A percentile compares a stretch with the other conserved stretches of the same genome.
Conservation (phyloP, 495 filamentous ascomycete species). For the Hyaloscypha finlandica region DNA sequence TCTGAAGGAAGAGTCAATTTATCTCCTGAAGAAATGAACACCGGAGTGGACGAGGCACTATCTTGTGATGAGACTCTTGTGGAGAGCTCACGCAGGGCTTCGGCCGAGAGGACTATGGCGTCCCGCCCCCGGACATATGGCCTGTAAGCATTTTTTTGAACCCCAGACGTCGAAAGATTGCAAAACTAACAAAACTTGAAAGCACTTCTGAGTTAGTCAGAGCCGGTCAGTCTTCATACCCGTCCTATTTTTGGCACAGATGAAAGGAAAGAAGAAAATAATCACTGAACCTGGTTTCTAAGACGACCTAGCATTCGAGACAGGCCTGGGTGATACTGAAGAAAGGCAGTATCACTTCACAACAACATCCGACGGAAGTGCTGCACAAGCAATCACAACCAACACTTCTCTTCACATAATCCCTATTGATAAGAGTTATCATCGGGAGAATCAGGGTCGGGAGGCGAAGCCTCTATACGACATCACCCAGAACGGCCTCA, state of each 20-base stretch:
- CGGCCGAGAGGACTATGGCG: constrained; percentile 9
- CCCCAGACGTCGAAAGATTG: neutral
- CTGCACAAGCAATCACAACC: constrained; percentile 3
- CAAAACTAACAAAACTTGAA: constrained; percentile 5
- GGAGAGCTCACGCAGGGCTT: constrained; percentile 3
- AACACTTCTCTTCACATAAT: constrained; percentile 10
- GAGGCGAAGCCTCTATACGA: constrained; percentile 2
- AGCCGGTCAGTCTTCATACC: constrained; percentile 17
- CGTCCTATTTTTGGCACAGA: neutral
- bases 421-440: constrained; percentile 1
- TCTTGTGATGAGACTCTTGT: constrained; percentile 9
- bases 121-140: constrained; percentile 6
- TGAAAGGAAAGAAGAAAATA: too few relatives aligned
- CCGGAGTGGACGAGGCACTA: neutral
- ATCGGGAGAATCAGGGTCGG: neutral
- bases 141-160: constrained; percentile 2
- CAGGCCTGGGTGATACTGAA: constrained; percentile 2
- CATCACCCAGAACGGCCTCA: constrained; percentile 14
- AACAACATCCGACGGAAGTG: neutral
- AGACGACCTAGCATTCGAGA: constrained; percentile 3
- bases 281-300: neutral
- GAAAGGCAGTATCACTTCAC: constrained; percentile 9
- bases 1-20: neutral
- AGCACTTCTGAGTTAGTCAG: constrained; percentile 7
- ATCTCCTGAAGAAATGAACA: constrained; percentile 10